Percentiles rank a stretch among this genome's conserved stretches.
Conservation (phyloP, 805 yeast genomes). For the Starmera pachycereana region DNA sequence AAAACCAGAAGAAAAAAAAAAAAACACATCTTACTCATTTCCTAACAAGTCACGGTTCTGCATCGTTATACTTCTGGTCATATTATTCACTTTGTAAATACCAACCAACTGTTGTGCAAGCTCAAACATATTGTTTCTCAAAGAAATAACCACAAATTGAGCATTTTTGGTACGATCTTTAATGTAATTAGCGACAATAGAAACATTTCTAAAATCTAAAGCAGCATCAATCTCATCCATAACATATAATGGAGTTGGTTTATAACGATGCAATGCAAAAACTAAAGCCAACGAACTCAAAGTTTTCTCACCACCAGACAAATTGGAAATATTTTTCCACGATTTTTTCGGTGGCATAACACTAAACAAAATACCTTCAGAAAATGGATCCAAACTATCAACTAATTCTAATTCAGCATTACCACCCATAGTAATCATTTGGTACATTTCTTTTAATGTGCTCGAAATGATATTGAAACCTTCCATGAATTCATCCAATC, state of each 20-base stretch:
- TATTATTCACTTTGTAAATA: conserved; percentile 84
- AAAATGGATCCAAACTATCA: conserved; percentile 93
- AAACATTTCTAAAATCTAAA: conserved; percentile 89
- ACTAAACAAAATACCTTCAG: conserved; percentile 92
- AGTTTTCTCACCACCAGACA: conserved; percentile 98
- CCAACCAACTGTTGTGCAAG: conserved; percentile 92
- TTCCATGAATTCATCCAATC: conserved; percentile 85
- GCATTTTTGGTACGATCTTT: conserved; percentile 94
- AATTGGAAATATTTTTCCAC: conserved; percentile 90
- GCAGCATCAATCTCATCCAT: conserved; percentile 99
- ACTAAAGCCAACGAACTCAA: conserved; percentile 90
- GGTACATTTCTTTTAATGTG: conserved; percentile 92
- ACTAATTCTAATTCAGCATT: conserved; percentile 95
- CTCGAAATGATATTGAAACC: conserved; percentile 83
- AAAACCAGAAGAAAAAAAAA: no score
- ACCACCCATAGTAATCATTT: conserved; percentile 98
- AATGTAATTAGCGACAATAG: conserved; percentile 95
- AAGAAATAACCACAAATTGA: conserved; percentile 89
- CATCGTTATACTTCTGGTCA: conserved; percentile 76
- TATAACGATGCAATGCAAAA: conserved; percentile 90
- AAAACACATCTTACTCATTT: not conserved
- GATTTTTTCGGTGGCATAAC: conserved; percentile 99
- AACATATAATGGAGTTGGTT: conserved; percentile 94
- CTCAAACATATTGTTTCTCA: conserved; percentile 97
- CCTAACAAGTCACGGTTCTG: conserved; percentile 47